phyloP scores from a whole-genome alignment of 1,284 basidiomycete species.

The Ustilago cynodontis region DNA sequence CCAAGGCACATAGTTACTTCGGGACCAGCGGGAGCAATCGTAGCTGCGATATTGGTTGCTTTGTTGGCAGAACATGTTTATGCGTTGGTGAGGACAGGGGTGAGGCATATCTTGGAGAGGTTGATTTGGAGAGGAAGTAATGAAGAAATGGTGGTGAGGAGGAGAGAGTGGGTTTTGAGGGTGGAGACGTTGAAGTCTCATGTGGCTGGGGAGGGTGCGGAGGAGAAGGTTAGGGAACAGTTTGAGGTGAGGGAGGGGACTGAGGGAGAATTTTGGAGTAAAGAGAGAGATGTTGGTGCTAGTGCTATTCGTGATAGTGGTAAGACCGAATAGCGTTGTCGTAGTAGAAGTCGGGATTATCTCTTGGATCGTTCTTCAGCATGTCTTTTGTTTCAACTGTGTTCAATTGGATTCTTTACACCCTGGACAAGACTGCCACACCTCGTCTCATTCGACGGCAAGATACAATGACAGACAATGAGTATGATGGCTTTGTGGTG shows the following conservation, averaged over 20 bases:
- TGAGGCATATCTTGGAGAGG: constrained; percentile 62
- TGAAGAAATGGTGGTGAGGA: constrained; percentile 59
- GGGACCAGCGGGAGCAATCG: constrained; percentile 51
- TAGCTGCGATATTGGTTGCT: constrained; percentile 60
- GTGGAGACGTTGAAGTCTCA: constrained; percentile 40
- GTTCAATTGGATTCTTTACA: too few relatives aligned
- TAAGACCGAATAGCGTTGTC: constrained; percentile 21
- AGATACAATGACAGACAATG: too few relatives aligned
- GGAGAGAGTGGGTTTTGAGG: constrained; percentile 60
- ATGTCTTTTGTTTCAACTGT: too few relatives aligned
- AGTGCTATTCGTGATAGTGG: constrained; percentile 18
- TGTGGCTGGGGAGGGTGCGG: constrained; percentile 11
- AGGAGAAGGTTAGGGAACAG: background rate
- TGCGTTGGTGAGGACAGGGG: constrained; percentile 41
- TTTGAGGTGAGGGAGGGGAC: background rate
- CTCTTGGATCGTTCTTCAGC: too few relatives aligned
- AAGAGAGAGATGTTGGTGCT: constrained; percentile 39
- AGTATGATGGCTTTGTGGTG: background rate
- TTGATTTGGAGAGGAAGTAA: constrained; percentile 61
- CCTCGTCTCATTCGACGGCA: too few relatives aligned
- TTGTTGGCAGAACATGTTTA: constrained; percentile 65
- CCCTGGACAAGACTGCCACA: too few relatives aligned
- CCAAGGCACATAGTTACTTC: constrained; percentile 49
- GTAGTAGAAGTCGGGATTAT: too few relatives aligned
- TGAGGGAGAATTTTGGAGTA: constrained; percentile 42